Percentiles rank a stretch among this genome's conserved stretches.
phyloP scores from a whole-genome alignment of 352 stramenopile species.

The Stephanocyclus meneghinianus region DNA sequence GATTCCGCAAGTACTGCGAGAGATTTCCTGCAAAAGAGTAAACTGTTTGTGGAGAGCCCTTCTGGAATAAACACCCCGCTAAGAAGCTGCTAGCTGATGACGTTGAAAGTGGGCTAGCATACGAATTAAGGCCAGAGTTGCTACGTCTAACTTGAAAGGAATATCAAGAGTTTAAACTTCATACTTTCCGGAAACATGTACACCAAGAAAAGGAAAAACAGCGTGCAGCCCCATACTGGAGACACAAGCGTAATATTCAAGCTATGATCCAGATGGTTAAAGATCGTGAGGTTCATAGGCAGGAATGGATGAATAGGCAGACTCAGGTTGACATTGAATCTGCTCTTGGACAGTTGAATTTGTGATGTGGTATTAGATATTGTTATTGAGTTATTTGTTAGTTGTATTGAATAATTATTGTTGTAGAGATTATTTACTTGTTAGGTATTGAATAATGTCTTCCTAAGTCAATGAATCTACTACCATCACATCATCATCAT shows the following conservation, averaged over 20 bases:
- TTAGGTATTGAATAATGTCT: no score
- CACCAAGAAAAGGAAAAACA: constrained; percentile 21
- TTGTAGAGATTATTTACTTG: no score
- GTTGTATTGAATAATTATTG: no score
- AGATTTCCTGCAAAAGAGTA: neutral
- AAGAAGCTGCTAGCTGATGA: constrained; percentile 10
- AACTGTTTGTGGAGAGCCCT: neutral
- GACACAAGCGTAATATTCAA: constrained; percentile 5
- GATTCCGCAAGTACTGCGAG: neutral
- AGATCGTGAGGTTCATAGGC: neutral
- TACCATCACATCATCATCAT: no score
- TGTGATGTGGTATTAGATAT: no score
- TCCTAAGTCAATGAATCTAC: no score
- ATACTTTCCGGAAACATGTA: constrained; percentile 11
- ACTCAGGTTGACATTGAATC: neutral
- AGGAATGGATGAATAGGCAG: neutral
- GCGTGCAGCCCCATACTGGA: constrained; percentile 1
- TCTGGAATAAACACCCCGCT: constrained; percentile 9
- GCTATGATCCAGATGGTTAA: neutral
- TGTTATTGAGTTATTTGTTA: no score
- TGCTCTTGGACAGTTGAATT: no score
- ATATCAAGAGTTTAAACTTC: constrained; percentile 1
- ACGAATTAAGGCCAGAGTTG: neutral
- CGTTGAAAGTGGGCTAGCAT: constrained; percentile 6
- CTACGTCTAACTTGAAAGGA: neutral